Conservation (phyloP, 2,329 filamentous ascomycete species). For the Aspergillus sojae region DNA sequence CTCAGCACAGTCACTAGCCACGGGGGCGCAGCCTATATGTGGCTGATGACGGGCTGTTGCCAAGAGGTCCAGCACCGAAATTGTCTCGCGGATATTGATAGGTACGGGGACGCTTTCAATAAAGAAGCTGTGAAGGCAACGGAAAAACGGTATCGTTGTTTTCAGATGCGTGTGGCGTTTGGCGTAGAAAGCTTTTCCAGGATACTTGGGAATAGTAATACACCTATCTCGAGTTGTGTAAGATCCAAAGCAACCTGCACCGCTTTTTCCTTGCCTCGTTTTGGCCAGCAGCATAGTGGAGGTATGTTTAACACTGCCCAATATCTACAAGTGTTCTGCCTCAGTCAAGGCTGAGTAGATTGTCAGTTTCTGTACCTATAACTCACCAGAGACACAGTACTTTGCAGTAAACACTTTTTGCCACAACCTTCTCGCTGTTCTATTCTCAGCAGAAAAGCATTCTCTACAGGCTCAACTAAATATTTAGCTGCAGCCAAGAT, state of each 20-base stretch:
- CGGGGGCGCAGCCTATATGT: background rate
- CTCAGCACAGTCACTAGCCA: background rate
- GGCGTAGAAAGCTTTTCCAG: background rate
- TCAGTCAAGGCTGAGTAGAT: background rate
- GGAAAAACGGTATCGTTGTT: background rate
- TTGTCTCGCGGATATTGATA: background rate
- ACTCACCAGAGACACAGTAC: constrained; percentile 14
- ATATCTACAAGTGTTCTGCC: background rate
- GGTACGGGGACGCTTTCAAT: background rate
- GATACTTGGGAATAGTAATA: constrained; percentile 1
- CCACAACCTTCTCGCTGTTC: constrained; percentile 3
- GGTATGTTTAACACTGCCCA: constrained; percentile 2
- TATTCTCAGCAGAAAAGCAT: constrained; percentile 6
- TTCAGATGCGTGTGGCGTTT: background rate
- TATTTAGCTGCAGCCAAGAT: constrained; percentile 28
- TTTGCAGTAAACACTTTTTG: constrained; percentile 7
- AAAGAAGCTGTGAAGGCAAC: background rate
- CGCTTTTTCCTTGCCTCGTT: constrained; percentile 1
- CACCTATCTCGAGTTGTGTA: background rate
- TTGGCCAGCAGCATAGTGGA: constrained; percentile 1
- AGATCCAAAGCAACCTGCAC: background rate
- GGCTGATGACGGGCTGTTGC: background rate
- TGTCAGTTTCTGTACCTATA: background rate
- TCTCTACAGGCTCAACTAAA: constrained; percentile 16
- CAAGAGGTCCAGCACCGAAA: background rate